Conservation (phyloP, 2,329 filamentous ascomycete species). For the Ambrosiella beaveri region DNA sequence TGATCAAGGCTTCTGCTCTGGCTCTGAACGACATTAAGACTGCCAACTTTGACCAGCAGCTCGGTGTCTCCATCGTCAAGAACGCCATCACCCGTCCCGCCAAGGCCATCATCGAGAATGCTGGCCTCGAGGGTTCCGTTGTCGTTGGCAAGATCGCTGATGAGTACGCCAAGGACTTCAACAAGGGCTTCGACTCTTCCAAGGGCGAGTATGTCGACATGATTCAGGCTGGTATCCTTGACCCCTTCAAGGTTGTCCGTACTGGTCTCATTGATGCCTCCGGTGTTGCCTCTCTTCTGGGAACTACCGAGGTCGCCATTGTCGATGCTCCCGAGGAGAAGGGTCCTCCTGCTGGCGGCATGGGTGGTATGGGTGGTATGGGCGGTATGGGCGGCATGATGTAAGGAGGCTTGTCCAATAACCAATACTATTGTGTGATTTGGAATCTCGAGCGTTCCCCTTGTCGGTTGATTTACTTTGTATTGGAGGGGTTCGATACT, state of each 20-base stretch:
- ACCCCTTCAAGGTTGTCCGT: constrained; percentile 98
- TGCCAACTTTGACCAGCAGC: constrained; percentile 96
- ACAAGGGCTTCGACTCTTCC: constrained; percentile 92
- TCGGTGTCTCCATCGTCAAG: constrained; percentile 95
- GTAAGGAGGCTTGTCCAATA: constrained; percentile 24
- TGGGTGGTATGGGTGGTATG: constrained; percentile 45
- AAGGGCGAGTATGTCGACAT: constrained; percentile 99
- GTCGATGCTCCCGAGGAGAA: constrained; percentile 94
- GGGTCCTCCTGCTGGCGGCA: constrained; percentile 47
- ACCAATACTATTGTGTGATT: not conserved
- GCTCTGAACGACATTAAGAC: constrained; percentile 69
- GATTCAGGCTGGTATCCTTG: constrained; percentile 91
- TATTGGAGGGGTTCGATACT: not conserved
- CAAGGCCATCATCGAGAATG: constrained; percentile 93
- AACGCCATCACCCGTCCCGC: constrained; percentile 93
- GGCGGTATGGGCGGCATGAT: constrained; percentile 34
- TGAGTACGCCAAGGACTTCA: constrained; percentile 82
- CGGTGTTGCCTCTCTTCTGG: constrained; percentile 89
- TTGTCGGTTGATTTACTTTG: not conserved
- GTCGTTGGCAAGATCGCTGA: constrained; percentile 96
- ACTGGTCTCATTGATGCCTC: constrained; percentile 88
- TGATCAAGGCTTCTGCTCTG: constrained; percentile 91
- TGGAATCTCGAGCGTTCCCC: not conserved
- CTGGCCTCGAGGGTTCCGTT: constrained; percentile 85
- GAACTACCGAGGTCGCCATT: constrained; percentile 95